A percentile compares a stretch with the other conserved stretches of the same genome.
Conservation (phyloP, 2,329 filamentous ascomycete species). For the Zymoseptoria tritici region DNA sequence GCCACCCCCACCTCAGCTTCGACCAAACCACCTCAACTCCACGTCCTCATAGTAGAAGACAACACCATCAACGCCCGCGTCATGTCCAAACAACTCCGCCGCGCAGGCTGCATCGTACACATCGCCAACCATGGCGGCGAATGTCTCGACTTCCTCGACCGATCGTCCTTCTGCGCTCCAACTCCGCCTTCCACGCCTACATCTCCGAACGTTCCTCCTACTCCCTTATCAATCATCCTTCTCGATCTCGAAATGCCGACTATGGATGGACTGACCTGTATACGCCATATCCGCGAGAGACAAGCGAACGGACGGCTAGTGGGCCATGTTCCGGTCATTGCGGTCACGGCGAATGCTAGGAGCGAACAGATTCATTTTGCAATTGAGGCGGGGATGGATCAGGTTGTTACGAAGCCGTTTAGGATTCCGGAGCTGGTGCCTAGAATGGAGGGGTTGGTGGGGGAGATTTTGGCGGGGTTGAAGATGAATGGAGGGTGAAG, state of each 20-base stretch:
- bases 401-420: conserved; percentile 31
- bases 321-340: conserved; percentile 26
- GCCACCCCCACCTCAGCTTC: not conserved
- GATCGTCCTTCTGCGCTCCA: conserved; percentile 17
- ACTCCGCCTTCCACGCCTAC: not conserved
- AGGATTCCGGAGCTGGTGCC: conserved; percentile 29
- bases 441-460: conserved; percentile 25
- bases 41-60: conserved; percentile 28
- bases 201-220: conserved; percentile 4
- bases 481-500: not conserved
- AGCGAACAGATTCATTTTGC: conserved; percentile 27
- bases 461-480: conserved; percentile 10
- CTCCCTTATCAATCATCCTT: conserved; percentile 23
- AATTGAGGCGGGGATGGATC: conserved; percentile 29
- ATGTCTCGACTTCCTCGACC: conserved; percentile 24
- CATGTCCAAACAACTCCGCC: conserved; percentile 22
- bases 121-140: conserved; percentile 29
- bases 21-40: not conserved
- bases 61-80: conserved; percentile 26
- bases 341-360: conserved; percentile 30
- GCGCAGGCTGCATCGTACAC: conserved; percentile 23
- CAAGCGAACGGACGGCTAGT: conserved; percentile 33
- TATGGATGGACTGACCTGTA: conserved; percentile 28
- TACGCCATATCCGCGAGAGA: conserved; percentile 24
- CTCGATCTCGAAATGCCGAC: conserved; percentile 31